Evolutionary conservation across 1,139 yeast species (phyloP), one percentile per base, ranked within the genome.

Genomic region (Blastobotrys niveus): DNA sequence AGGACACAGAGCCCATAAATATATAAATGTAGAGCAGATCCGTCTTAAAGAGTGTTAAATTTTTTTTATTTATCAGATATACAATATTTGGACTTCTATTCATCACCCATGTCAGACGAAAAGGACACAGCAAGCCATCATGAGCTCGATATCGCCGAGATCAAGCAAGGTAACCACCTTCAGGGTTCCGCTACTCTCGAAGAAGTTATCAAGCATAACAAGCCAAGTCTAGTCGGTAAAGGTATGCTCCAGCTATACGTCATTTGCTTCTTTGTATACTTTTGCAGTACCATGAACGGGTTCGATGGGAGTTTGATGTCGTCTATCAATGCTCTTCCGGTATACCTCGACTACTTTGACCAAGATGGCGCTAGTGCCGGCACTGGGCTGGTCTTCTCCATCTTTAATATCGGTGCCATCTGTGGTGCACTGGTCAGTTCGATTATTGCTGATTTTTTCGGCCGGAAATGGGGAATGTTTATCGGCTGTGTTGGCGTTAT

Each of bases 401-500:
- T 48, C 18, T 48, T 24, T 37, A 45, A 42, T 25, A 51, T 51
- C 43, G 54, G 51, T 18, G 40, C 34, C 12, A 49, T 49, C 14
- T 39, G 38, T 20, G 52, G 51, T 8, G 42, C 39, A 6, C 41
- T 46, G 26, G 31, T 44, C n/a, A 46, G 45, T 9, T 38, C 42
- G 5, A 38, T 49, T 27, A 20, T 46, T n/a, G 32, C 43, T 9
- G 54, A 52, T 43, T 43, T 34, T 14, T 35, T 42, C 38, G 55
- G 55, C 1, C 34, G 55, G 36, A 32, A 34, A 36, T 34, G 22
- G 15, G 47, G 47, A 8, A 45, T 52, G 22, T 35, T 52, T 18
- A n/a, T 50, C 14, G 64, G 63, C 2, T 52, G 55, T 41, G 21
- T 49, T 14, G 48, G 59, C 25, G 54, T 60, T 17, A 42, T 59